Evolutionary conservation across 1,284 basidiomycete species (phyloP).

Genomic region (Cerrena zonata): DNA sequence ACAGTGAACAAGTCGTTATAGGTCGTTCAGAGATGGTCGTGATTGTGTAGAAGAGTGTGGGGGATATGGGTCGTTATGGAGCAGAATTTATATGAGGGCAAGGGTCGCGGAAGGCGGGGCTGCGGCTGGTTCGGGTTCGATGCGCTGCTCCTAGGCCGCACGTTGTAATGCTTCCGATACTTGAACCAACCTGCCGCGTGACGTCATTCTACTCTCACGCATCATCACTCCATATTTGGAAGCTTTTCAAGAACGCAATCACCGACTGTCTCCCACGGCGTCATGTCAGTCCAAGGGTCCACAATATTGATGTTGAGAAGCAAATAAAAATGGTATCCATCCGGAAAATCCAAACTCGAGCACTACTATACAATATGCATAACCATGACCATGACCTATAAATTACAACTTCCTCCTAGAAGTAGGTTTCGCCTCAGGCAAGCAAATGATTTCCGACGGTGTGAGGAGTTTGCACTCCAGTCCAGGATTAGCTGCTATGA

Average conservation of each 20-base stretch:
- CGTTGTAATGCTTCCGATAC: neutral
- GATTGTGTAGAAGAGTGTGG: slow-evolving; percentile 10
- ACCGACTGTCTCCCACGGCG: neutral
- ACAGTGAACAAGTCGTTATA: slow-evolving; percentile 22
- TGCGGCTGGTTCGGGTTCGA: slow-evolving; percentile 1
- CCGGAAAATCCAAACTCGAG: too few relatives aligned
- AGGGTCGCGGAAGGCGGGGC: neutral
- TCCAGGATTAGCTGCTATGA: slow-evolving; percentile 49
- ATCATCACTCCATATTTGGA: neutral
- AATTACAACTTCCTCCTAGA: too few relatives aligned
- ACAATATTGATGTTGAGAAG: neutral
- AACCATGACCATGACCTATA: too few relatives aligned
- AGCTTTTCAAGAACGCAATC: neutral
- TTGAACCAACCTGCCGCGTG: slow-evolving; percentile 4
- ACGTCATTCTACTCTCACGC: slow-evolving; percentile 8
- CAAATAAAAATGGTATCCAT: neutral
- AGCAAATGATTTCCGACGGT: slow-evolving; percentile 56
- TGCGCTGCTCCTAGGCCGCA: too few relatives aligned
- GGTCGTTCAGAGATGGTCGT: slow-evolving; percentile 5
- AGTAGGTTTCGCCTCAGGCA: slow-evolving; percentile 13
- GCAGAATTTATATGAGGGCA: neutral
- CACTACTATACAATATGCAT: neutral
- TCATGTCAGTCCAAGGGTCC: too few relatives aligned
- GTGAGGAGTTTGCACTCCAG: slow-evolving; percentile 52
- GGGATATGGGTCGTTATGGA: slow-evolving; percentile 8